Percentiles rank a stretch among this genome's conserved stretches.
Evolutionary conservation across 768 basidiomycete genomes (phyloP).

Genomic region (Gloeopeniophorella convolvens): DNA sequence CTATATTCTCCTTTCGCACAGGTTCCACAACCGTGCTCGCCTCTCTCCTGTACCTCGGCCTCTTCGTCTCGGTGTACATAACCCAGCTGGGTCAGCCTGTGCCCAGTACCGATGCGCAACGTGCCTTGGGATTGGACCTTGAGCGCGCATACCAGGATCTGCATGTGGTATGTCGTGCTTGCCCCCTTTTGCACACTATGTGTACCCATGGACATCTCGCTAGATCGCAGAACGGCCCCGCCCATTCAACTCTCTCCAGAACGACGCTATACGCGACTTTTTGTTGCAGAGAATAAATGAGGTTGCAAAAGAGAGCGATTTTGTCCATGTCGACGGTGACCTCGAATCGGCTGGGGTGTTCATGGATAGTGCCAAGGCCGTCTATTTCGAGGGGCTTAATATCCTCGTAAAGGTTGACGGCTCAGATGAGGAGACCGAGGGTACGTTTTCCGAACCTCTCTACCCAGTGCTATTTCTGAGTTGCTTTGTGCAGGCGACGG

Average conservation of each 20-base stretch:
- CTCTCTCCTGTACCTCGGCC: slow-evolving; percentile 9
- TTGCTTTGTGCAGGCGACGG: slow-evolving; percentile 27
- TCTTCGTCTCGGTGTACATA: slow-evolving; percentile 11
- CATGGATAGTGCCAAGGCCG: slow-evolving; percentile 21
- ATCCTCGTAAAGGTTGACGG: slow-evolving; percentile 61
- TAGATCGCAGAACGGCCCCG: slow-evolving; percentile 67
- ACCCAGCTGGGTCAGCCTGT: slow-evolving; percentile 7
- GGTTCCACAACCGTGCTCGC: slow-evolving; percentile 5
- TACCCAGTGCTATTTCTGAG: too few species aligned
- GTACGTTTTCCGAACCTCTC: slow-evolving; percentile 15
- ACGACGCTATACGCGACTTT: slow-evolving; percentile 58
- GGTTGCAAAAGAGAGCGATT: slow-evolving; percentile 36
- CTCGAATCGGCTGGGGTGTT: slow-evolving; percentile 42
- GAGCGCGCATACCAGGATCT: slow-evolving; percentile 54
- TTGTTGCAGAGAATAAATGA: slow-evolving; percentile 47
- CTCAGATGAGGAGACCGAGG: slow-evolving; percentile 30
- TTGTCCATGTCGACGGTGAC: slow-evolving; percentile 50
- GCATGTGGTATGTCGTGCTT: slow-evolving; percentile 34
- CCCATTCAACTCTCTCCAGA: slow-evolving; percentile 72
- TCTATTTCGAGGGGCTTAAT: slow-evolving; percentile 64
- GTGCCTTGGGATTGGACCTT: slow-evolving; percentile 38
- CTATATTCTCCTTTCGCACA: slow-evolving; percentile 11
- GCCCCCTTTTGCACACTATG: background rate
- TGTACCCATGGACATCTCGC: slow-evolving; percentile 42
- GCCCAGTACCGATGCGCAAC: slow-evolving; percentile 31